A percentile compares a stretch with the other conserved stretches of the same genome.
phyloP scores from a whole-genome alignment of 805 yeast species.

The Wickerhamomyces xylosicus region DNA sequence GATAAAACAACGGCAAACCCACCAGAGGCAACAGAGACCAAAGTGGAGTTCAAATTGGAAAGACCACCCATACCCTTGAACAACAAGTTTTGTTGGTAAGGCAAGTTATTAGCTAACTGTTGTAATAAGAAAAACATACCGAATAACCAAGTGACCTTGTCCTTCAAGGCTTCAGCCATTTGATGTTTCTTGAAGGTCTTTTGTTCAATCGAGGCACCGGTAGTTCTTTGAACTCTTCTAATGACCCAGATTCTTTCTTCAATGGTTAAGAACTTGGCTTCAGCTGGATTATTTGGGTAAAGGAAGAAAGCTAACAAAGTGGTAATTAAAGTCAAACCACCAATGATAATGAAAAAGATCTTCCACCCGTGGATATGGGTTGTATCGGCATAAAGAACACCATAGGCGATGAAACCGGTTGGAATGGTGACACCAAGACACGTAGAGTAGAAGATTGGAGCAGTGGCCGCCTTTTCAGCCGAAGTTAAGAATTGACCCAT shows the following conservation, averaged over 20 bases:
- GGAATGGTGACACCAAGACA: constrained; percentile 44
- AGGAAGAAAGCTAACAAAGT: constrained; percentile 24
- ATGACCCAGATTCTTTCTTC: constrained; percentile 45
- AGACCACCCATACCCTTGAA: constrained; percentile 36
- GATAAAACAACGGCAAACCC: constrained; percentile 35
- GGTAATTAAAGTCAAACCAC: constrained; percentile 38
- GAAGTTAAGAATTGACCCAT: constrained; percentile 40
- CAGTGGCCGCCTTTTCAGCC: constrained; percentile 37
- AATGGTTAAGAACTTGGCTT: constrained; percentile 33
- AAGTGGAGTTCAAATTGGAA: constrained; percentile 33
- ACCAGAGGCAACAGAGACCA: constrained; percentile 44
- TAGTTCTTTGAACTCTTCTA: constrained; percentile 28
- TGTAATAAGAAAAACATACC: constrained; percentile 24
- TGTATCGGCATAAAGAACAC: constrained; percentile 22
- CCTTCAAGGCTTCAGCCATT: constrained; percentile 31
- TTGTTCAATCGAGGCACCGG: constrained; percentile 31
- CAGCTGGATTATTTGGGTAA: constrained; percentile 50
- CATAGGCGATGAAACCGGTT: constrained; percentile 37
- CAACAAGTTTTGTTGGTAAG: constrained; percentile 41
- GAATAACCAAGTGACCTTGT: constrained; percentile 30
- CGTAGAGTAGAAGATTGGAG: constrained; percentile 42
- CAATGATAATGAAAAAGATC: constrained; percentile 44
- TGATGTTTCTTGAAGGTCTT: constrained; percentile 33
- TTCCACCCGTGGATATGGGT: constrained; percentile 33
- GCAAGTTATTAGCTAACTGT: constrained; percentile 41